Conservation (phyloP, 352 stramenopile species). For the Globisporangium nunn region DNA sequence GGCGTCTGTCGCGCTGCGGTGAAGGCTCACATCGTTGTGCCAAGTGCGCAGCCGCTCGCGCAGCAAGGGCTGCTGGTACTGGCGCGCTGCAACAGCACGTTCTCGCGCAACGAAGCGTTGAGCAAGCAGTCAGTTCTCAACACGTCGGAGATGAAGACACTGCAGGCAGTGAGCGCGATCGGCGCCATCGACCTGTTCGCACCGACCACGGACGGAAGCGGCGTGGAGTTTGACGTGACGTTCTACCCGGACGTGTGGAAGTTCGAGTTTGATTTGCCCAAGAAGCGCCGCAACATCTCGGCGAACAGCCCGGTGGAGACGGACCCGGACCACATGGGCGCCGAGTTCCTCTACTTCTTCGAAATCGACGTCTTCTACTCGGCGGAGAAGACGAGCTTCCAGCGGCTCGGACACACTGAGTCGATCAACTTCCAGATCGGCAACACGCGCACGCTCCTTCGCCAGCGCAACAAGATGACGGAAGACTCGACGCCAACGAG, state of each 20-base stretch:
- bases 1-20: slow-evolving; percentile 78
- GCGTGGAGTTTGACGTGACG: slow-evolving; percentile 71
- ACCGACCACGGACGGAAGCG: slow-evolving; percentile 22
- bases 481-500: slow-evolving; percentile 28
- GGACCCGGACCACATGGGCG: slow-evolving; percentile 32
- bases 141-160: slow-evolving; percentile 51
- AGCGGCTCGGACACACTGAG: slow-evolving; percentile 55
- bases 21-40: slow-evolving; percentile 62
- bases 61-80: slow-evolving; percentile 47
- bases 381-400: slow-evolving; percentile 44
- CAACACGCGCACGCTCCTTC: slow-evolving; percentile 78
- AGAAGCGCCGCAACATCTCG: slow-evolving; percentile 76
- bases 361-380: slow-evolving; percentile 82
- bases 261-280: slow-evolving; percentile 84
- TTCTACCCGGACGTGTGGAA: slow-evolving; percentile 88
- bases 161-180: slow-evolving; percentile 62
- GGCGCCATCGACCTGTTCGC: slow-evolving; percentile 56
- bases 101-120: slow-evolving; percentile 56
- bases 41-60: slow-evolving; percentile 25
- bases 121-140: slow-evolving; percentile 43
- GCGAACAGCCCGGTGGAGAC: slow-evolving; percentile 15
- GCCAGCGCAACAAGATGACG: slow-evolving; percentile 75
- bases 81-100: slow-evolving; percentile 79
- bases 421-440: slow-evolving; percentile 85
- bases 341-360: slow-evolving; percentile 83